These are phyloP conservation scores for Abrus precatorius DNA, from an alignment of 306 rosid genomes.

Conservation along the genomic window DNA sequence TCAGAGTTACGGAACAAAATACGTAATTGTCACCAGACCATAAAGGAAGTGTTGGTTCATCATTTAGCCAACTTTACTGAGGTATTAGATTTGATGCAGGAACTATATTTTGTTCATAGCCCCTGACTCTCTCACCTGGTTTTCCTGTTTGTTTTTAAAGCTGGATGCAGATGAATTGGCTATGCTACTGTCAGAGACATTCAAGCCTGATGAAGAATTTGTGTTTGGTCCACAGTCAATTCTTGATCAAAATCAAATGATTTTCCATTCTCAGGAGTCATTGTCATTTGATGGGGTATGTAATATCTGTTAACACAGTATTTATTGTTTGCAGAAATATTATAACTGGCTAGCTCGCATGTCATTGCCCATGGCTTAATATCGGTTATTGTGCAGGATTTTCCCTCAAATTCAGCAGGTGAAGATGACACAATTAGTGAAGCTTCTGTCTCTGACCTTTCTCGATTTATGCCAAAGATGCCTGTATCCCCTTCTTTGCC, in stretches of 20 bases:
- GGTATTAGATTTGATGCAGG: slow-evolving; percentile 59
- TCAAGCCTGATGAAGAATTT: slow-evolving; percentile 88
- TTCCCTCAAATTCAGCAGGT: slow-evolving; percentile 63
- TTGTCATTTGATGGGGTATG: slow-evolving; percentile 59
- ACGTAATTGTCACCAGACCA: slow-evolving; percentile 56
- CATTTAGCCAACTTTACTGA: slow-evolving; percentile 65
- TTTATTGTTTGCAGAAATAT: neutral
- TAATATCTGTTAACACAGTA: neutral
- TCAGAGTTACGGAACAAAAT: slow-evolving; percentile 70
- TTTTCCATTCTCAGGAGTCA: slow-evolving; percentile 51
- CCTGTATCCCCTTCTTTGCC: slow-evolving; percentile 68
- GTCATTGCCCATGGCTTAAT: neutral
- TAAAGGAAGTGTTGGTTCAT: slow-evolving; percentile 68
- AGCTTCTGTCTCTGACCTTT: slow-evolving; percentile 78
- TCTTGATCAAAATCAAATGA: slow-evolving; percentile 61
- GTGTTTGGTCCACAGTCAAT: slow-evolving; percentile 83
- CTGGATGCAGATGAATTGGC: slow-evolving; percentile 69
- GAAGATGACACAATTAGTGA: slow-evolving; percentile 89
- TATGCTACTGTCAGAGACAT: slow-evolving; percentile 71
- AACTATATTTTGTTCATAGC: neutral
- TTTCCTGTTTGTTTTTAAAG: slow-evolving; percentile 64
- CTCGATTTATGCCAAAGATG: slow-evolving; percentile 76
- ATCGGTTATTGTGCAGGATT: slow-evolving; percentile 64
- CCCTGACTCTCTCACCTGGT: slow-evolving; percentile 14
- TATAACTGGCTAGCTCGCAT: neutral